phyloP scores from a whole-genome alignment of 345 rosid species.

The Anacardium occidentale region DNA sequence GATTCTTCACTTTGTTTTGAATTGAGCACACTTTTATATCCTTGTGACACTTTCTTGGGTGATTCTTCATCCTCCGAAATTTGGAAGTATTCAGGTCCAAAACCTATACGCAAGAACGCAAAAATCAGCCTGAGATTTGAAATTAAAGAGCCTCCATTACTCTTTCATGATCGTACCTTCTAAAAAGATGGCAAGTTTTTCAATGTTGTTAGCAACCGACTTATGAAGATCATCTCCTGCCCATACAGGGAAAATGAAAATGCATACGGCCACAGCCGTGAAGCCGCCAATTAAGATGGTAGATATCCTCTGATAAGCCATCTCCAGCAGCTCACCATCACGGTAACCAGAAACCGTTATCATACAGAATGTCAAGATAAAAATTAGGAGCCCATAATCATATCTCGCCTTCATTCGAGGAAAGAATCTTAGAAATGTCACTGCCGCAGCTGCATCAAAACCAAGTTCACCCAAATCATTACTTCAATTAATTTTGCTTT shows the following conservation, averaged over 20 bases:
- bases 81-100: slow-evolving; percentile 26
- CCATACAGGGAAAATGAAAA: slow-evolving; percentile 22
- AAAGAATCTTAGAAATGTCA: slow-evolving; percentile 35
- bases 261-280: slow-evolving; percentile 5
- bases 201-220: slow-evolving; percentile 14
- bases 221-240: slow-evolving; percentile 23
- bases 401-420: slow-evolving; percentile 42
- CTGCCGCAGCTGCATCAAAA: slow-evolving; percentile 29
- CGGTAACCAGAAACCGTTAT: slow-evolving; percentile 27
- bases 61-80: slow-evolving; percentile 7
- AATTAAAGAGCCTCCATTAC: too few relatives aligned
- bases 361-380: slow-evolving; percentile 37
- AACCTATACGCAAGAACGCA: slow-evolving; percentile 17
- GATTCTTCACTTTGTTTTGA: slow-evolving; percentile 33
- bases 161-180: neutral
- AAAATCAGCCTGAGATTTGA: too few relatives aligned
- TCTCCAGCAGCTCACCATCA: slow-evolving; percentile 9
- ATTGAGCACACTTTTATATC: slow-evolving; percentile 27
- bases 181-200: slow-evolving; percentile 23
- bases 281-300: slow-evolving; percentile 30
- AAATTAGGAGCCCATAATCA: slow-evolving; percentile 39
- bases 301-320: slow-evolving; percentile 20
- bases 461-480: neutral
- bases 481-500: neutral
- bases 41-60: slow-evolving; percentile 18